Evolutionary conservation across 352 stramenopile genomes (phyloP).

Genomic region (Pythium brassicae): DNA sequence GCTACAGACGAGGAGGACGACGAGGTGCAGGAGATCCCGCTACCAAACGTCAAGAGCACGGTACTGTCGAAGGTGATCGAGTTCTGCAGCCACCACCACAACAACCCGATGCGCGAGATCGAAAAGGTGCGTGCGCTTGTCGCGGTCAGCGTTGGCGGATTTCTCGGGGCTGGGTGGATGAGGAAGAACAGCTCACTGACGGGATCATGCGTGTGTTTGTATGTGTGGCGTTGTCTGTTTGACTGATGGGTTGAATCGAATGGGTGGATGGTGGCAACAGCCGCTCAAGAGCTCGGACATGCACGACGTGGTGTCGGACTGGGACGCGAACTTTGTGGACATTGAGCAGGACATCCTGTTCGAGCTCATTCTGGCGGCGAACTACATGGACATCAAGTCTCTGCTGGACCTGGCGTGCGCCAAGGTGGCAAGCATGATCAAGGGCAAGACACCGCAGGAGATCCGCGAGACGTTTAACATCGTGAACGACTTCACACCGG

Average conservation of each 20-base stretch:
- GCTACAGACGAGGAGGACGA: conserved; percentile 89
- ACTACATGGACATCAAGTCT: conserved; percentile 99
- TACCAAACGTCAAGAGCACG: conserved; percentile 97
- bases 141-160: background rate
- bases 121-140: conserved; percentile 85
- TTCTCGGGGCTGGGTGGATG: too few species aligned
- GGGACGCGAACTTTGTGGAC: conserved; percentile 99
- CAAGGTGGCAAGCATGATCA: conserved; percentile 94
- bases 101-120: conserved; percentile 98
- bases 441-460: conserved; percentile 98
- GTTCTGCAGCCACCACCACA: conserved; percentile 95
- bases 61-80: conserved; percentile 97
- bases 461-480: conserved; percentile 99
- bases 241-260: background rate
- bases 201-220: background rate
- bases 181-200: too few species aligned
- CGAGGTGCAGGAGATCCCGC: conserved; percentile 95
- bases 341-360: conserved; percentile 99
- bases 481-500: conserved; percentile 99
- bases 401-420: conserved; percentile 88
- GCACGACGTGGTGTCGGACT: conserved; percentile 99
- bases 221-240: background rate
- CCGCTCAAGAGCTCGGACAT: conserved; percentile 98
- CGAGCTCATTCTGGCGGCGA: conserved; percentile 99
- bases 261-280: conserved; percentile 20